phyloP scores from a whole-genome alignment of 2,329 filamentous ascomycete genomes.

The Waltergamsia citrina region DNA sequence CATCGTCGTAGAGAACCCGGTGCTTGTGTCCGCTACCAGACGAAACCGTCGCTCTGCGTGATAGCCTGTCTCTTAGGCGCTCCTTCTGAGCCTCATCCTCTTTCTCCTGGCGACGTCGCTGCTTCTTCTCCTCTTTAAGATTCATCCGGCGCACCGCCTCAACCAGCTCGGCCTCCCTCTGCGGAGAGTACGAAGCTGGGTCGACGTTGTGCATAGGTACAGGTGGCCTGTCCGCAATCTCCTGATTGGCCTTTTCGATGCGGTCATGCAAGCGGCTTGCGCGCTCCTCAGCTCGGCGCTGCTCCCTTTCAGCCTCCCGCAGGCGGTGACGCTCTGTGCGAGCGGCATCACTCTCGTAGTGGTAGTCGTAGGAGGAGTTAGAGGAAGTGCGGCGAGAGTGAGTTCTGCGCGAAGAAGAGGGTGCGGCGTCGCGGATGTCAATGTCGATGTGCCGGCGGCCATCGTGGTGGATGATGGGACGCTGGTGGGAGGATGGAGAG shows the following conservation, averaged over 20 bases:
- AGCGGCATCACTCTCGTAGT: constrained; percentile 13
- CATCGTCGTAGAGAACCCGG: not conserved
- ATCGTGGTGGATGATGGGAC: constrained; percentile 28
- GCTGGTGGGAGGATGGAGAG: constrained; percentile 13
- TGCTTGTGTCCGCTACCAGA: not conserved
- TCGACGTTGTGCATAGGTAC: constrained; percentile 12
- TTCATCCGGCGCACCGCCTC: constrained; percentile 20
- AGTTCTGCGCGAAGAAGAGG: constrained; percentile 10
- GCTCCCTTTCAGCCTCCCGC: constrained; percentile 7
- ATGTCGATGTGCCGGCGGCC: constrained; percentile 9
- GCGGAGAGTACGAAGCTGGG: not conserved
- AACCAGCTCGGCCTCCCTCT: constrained; percentile 16
- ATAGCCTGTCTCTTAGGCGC: constrained; percentile 30
- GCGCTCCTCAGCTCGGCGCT: constrained; percentile 11
- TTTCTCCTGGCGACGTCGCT: constrained; percentile 18
- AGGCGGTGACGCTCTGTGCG: constrained; percentile 13
- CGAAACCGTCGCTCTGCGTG: constrained; percentile 26
- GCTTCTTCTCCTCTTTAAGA: constrained; percentile 18
- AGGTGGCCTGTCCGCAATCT: constrained; percentile 27
- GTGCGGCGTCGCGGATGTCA: constrained; percentile 22
- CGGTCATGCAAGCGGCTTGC: constrained; percentile 15
- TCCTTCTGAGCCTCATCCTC: constrained; percentile 28
- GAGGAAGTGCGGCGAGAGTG: constrained; percentile 27
- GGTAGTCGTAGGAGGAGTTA: constrained; percentile 17
- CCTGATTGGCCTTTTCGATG: constrained; percentile 30